Base-by-base conservation (phyloP, 2,329 filamentous ascomycete genomes). In the Exophiala xenobiotica region DNA sequence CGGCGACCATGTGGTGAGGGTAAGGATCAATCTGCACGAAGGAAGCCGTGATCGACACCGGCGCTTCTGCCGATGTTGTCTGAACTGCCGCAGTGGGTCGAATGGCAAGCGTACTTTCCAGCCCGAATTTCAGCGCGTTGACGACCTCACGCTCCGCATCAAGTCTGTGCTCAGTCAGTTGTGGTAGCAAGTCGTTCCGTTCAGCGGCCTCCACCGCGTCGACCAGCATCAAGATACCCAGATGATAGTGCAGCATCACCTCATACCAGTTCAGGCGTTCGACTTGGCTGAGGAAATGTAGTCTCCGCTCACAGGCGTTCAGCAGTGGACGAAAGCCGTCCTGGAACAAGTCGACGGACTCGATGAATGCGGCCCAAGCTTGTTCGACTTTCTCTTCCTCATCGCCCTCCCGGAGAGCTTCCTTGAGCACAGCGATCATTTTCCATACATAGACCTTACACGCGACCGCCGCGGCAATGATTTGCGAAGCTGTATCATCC, bases 211-310 rank as follows among this genome's bases (percentile, higher is more conserved):
- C 63, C 43, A 67, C 39, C 1, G 59, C 62, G 26, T 67, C 61
- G 12, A 64, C 52, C 43, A 65, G 54, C 3, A 67, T 57, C 18
- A 67, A 38, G 23, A 65, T 65, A 31, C 63, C 57, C 6, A 67
- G 56, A 37, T 64, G 51, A 31, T 65, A 63, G 29, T 67, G 64
- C 20, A 67, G 47, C 61, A 63, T 61, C 1, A 66, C 54, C 40
- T 63, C 60, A 35, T 64, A 66, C 65, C 65, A 68, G n/a, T 64
- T 64, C 31, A 68, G 48, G 46, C 61, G 63, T n/a, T 62, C 65
- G 14, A 62, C 52, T 29, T 67, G 61, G 2, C 55, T 58, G 12
- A 67, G 57, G 37, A 67, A 67, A 9, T 63, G 64, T 22, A 68
- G 59, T 2, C 65, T 61, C 26, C 61, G 46, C 41, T 66, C 56